Evolutionary conservation across 306 rosid genomes (phyloP), one percentile per base, ranked within the genome.

Genomic region (Chamaecrista fasciculata): DNA sequence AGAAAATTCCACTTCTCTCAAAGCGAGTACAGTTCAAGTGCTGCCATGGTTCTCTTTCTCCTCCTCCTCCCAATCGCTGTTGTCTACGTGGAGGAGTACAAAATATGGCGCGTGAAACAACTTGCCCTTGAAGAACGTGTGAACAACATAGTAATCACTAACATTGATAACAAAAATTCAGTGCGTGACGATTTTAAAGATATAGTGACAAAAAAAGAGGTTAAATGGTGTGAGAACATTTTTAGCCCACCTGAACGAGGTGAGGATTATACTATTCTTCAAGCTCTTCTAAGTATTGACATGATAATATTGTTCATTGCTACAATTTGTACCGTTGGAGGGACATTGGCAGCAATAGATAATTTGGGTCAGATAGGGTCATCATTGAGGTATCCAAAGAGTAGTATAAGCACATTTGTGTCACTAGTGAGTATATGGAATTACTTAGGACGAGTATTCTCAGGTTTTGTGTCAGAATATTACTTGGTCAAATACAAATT

Each of bases 361-460:
- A 86, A 89, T 20, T 23, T 86, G 44, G 84, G 79, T 10, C 96
- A 89, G 12, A 89, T 89, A 25, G 96, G 89, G 0, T 44, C 76
- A 1, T 78, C 96, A 0, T 63, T 84, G 0, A 68, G 79, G 10
- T 89, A 86, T 84, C 86, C 83, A 25, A 69, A 69, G 2, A 12
- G 47, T 8, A 82, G 87, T 46, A 84, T 78, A 55, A 73, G 82
- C 78, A 82, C 92, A 0, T 82, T 87, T 55, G 92, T 84, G 19
- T 84, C 92, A 0, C 47, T 87, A 1, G 85, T 84, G 15, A 84
- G 89, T 36, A 80, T 87, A 6, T 87, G 92, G 92, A 84, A 79
- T 21, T 87, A 80, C 8, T 65, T 82, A 7, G 92, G 86, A 4
- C 26, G 85, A 0, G 87, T 84, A 1, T 55, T 80, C 8, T 61